Conservation (phyloP, 2,329 filamentous ascomycete species). For the Pseudocercospora pini-densiflorae region DNA sequence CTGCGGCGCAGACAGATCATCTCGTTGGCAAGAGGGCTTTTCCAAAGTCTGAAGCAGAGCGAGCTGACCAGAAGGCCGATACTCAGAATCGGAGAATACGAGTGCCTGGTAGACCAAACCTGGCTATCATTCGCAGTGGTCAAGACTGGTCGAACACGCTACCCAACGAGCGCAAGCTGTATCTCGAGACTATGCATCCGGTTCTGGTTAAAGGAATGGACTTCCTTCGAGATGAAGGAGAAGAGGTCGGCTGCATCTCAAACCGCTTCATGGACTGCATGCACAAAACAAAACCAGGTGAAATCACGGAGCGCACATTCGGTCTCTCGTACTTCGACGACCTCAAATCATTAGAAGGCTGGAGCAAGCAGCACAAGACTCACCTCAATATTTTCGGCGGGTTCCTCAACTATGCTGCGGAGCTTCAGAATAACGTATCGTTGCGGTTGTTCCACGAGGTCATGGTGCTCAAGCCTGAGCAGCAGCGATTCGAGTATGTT, state of each 20-base stretch:
- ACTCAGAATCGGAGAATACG: conserved; percentile 32
- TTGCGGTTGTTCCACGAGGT: conserved; percentile 33
- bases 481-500: conserved; percentile 32
- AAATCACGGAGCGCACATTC: conserved; percentile 31
- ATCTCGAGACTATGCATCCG: conserved; percentile 53
- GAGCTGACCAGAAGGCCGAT: conserved; percentile 2
- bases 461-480: conserved; percentile 30
- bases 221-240: conserved; percentile 50
- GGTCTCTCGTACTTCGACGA: conserved; percentile 34
- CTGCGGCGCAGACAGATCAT: conserved; percentile 41
- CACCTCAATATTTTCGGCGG: conserved; percentile 33
- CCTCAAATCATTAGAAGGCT: conserved; percentile 27
- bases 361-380: conserved; percentile 34
- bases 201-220: conserved; percentile 51
- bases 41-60: conserved; percentile 28
- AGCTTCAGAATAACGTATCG: conserved; percentile 29
- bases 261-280: conserved; percentile 51
- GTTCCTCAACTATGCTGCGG: conserved; percentile 31
- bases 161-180: conserved; percentile 49
- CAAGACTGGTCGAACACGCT: conserved; percentile 52
- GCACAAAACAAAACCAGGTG: conserved; percentile 13
- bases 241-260: conserved; percentile 50
- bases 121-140: conserved; percentile 51
- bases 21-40: conserved; percentile 39
- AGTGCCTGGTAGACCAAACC: conserved; percentile 46